Evolutionary conservation across 768 basidiomycete species (phyloP), one percentile per base, ranked within the genome.

Genomic region (Boletus patriciae): DNA sequence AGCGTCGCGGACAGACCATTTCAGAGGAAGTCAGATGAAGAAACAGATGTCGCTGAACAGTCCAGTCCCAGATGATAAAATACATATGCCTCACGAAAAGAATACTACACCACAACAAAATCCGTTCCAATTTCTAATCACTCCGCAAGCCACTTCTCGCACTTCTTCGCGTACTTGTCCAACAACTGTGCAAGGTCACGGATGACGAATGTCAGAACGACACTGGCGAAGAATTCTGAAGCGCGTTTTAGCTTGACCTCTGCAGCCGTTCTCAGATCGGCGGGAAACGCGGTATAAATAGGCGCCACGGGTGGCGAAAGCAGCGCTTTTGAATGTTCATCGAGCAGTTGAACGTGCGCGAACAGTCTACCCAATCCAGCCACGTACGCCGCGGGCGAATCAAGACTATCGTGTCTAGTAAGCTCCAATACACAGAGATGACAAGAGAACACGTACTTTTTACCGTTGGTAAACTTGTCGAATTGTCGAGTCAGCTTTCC

Each of bases 81-180:
- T 69, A 72, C 73, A 72, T 58, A 53, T 68, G 61, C 62, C 63
- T 59, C 58, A 53, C 61, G 57, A 60, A 62, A 60, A 63, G 58
- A 60, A 64, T 54, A 61, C 51, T 65, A 70, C 69, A 65, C 59
- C 63, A 57, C 58, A 61, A 55, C 61, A 57, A 58, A 59, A 67
- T 65, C 62, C 57, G 33, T 41, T 54, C 55, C 61, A 44, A 33
- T 43, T 46, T 60, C 63, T 63, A 61, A 58, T 78, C 78, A 93
- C 69, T 94, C 92, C 37, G 85, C 89, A 37, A 93, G 80, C 90
- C 91, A 92, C 74, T 92, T 92, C 75, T 92, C 92, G 74, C 90
- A 92, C 71, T 91, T 90, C 80, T 94, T 94, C 61, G 87, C 89
- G 71, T 94, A 94, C 75, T 95, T 94, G 78, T 95, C 94, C 59